These are phyloP conservation scores for Hibiscus syriacus DNA, from an alignment of 345 rosid genomes.

Conservation along the genomic window DNA sequence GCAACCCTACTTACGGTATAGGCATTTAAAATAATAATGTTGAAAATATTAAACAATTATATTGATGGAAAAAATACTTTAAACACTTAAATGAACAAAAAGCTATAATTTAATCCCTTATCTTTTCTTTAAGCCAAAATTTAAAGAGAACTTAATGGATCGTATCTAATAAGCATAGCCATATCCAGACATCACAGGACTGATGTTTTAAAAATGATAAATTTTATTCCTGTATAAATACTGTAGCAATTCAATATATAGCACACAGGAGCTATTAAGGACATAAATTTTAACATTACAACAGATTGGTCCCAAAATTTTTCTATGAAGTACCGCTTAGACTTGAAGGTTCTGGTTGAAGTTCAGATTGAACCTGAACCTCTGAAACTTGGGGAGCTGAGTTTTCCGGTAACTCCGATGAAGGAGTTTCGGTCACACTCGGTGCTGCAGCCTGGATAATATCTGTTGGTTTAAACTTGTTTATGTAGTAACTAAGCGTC, in stretches of 20 bases:
- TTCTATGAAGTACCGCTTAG: slow-evolving; percentile 22
- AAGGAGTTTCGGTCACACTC: slow-evolving; percentile 27
- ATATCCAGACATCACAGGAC: too few relatives aligned
- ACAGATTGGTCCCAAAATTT: slow-evolving; percentile 4
- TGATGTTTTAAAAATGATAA: not conserved
- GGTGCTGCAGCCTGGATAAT: slow-evolving; percentile 48
- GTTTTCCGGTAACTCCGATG: slow-evolving; percentile 20
- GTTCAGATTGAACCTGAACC: slow-evolving; percentile 35
- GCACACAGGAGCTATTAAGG: slow-evolving; percentile 1
- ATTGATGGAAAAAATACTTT: too few relatives aligned
- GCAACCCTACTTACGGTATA: too few relatives aligned
- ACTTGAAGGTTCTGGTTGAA: slow-evolving; percentile 21
- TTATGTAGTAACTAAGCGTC: slow-evolving; percentile 78
- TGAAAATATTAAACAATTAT: too few relatives aligned
- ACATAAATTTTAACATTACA: not conserved
- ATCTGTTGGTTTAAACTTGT: slow-evolving; percentile 68
- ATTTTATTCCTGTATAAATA: not conserved
- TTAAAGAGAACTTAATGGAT: too few relatives aligned
- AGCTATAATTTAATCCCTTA: too few relatives aligned
- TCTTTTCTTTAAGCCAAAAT: too few relatives aligned
- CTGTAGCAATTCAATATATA: not conserved
- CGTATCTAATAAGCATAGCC: too few relatives aligned
- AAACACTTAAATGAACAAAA: too few relatives aligned
- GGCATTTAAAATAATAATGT: too few relatives aligned
- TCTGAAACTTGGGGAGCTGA: slow-evolving; percentile 31